These are phyloP conservation scores for Firmiana major DNA, from an alignment of 345 rosid genomes.

Conservation along the genomic window DNA sequence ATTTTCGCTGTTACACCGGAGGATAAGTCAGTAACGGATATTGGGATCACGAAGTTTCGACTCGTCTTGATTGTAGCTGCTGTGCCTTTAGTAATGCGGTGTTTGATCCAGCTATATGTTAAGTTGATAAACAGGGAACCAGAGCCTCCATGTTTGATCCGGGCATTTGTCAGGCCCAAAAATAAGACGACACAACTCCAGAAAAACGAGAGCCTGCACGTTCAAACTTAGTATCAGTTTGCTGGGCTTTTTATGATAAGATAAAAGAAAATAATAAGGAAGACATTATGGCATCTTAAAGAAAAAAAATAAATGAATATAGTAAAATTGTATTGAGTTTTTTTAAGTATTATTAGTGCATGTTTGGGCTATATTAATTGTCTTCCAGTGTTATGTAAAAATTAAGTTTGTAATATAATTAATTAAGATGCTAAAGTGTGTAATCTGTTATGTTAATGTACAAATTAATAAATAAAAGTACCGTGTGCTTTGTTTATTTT, in stretches of 20 bases:
- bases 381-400: not conserved
- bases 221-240: not conserved
- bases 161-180: not conserved
- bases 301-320: not conserved
- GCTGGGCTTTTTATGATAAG: not conserved
- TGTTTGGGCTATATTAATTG: not conserved
- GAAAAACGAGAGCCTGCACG: not conserved
- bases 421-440: not conserved
- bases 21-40: too few relatives aligned
- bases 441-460: not conserved
- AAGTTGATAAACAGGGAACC: not conserved
- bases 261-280: not conserved
- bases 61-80: not conserved
- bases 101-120: not conserved
- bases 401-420: not conserved
- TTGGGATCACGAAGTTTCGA: not conserved
- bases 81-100: not conserved
- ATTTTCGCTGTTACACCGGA: slow-evolving; percentile 20
- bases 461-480: not conserved
- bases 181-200: not conserved
- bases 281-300: not conserved
- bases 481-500: not conserved
- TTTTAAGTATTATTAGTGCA: not conserved
- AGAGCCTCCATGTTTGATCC: not conserved
- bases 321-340: too few relatives aligned